Conservation (phyloP, 352 stramenopile genomes). For the Phytophthora megakarya region DNA sequence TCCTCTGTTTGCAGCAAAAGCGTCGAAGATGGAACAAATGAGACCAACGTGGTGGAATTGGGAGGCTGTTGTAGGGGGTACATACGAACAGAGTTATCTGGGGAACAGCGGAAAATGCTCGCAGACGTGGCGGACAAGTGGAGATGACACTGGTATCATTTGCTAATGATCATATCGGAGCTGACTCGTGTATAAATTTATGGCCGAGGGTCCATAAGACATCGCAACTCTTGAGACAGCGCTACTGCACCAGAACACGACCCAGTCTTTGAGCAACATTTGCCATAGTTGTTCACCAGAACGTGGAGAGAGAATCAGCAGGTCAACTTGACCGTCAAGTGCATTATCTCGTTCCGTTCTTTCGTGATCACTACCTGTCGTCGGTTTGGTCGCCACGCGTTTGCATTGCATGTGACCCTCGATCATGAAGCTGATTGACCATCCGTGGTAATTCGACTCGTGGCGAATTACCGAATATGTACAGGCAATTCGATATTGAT, state of each 20-base stretch:
- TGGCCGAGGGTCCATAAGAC: too few relatives aligned
- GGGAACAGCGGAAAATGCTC: neutral
- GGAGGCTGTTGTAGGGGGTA: neutral
- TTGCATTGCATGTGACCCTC: neutral
- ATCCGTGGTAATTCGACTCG: neutral
- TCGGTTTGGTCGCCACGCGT: neutral
- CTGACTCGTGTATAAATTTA: too few relatives aligned
- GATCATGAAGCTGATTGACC: neutral
- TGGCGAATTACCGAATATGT: neutral
- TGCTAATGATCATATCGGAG: neutral
- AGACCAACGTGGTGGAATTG: slow-evolving; percentile 11
- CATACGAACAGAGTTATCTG: neutral
- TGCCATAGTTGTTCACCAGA: too few relatives aligned
- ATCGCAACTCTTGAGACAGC: too few relatives aligned
- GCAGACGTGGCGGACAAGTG: neutral
- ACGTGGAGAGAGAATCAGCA: too few relatives aligned
- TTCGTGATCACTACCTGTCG: neutral
- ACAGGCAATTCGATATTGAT: neutral
- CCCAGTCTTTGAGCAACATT: too few relatives aligned
- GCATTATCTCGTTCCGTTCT: neutral
- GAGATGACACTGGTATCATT: neutral
- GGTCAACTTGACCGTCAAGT: too few relatives aligned
- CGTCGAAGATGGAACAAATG: slow-evolving; percentile 20
- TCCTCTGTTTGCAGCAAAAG: neutral
- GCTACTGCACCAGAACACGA: too few relatives aligned